Evolutionary conservation across 2,329 filamentous ascomycete species (phyloP), one percentile per base, ranked within the genome.

Genomic region (Fusarium keratoplasticum): DNA sequence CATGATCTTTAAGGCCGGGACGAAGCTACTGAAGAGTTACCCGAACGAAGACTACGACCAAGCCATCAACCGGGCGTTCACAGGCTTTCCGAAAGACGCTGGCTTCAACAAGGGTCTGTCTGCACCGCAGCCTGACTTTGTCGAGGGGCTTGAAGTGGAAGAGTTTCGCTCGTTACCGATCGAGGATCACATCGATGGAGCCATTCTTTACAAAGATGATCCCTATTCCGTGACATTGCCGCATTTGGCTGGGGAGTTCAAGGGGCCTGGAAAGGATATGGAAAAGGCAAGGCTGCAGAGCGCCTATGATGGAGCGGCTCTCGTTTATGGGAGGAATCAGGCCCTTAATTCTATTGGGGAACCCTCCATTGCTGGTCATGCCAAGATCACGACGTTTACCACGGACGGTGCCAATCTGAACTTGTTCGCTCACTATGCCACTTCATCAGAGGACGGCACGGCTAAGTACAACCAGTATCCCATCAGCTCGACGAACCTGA

Each of bases 101-200:
- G 74, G 76, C 14, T 79, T 81, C 59, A 81, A 81, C 33, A 70
- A 77, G 42, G 70, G 70, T 18, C 69, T 81, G 4, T 77, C 77
- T 29, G 66, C 76, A 27, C 69, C 77, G 31, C 74, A 79, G 55
- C 78, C 80, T 31, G 78, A 80, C 69, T 78, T 75, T 27, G 59
- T 81, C 58, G 75, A 81, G 60, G 78, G 77, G 10, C 68, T 77
- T 33, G 38, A 63, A 3, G 44, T 69, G 22, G 0, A 59, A 14
- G 52, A 66, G 20, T 75, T 55, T 22, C 10, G 9, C 7, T 54
- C 64, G 2, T 70, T 74, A 22, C 67, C 67, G 2, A 42, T 76
- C 54, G 29, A 69, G 20, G 38, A 75, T 10, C 20, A 62, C 1
- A 10, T 77, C 25, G 18, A 14, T 3, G 73, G 73, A 2, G 76